Conservation (phyloP, 331 rosid genomes). For the Erythrophleum ivorense region DNA sequence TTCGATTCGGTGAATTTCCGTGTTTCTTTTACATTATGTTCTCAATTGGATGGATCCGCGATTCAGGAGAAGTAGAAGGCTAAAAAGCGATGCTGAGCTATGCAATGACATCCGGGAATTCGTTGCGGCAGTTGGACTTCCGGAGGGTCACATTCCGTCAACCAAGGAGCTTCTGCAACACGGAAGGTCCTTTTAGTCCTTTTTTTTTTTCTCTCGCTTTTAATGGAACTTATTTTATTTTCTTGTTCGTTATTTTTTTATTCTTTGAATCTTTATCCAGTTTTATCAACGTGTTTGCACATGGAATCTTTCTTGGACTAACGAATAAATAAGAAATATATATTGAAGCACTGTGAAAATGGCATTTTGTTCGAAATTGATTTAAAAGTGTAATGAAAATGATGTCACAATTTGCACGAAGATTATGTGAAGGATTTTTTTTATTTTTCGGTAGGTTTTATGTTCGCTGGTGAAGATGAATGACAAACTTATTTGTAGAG, state of each 20-base stretch:
- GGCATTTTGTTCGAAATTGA: background rate
- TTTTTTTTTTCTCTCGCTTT: background rate
- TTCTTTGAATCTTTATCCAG: background rate
- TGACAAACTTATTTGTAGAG: background rate
- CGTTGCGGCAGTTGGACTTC: constrained; percentile 63
- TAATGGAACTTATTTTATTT: background rate
- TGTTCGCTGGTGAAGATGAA: background rate
- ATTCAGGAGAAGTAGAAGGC: constrained; percentile 54
- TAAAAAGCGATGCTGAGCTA: constrained; percentile 78
- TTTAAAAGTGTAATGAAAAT: background rate
- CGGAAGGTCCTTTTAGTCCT: constrained; percentile 64
- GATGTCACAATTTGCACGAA: background rate
- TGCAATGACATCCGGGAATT: constrained; percentile 71
- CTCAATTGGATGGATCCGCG: background rate
- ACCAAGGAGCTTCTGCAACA: constrained; percentile 73
- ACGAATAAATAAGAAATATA: background rate
- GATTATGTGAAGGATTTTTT: background rate
- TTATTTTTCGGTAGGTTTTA: background rate
- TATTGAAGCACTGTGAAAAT: background rate
- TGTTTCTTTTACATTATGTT: background rate
- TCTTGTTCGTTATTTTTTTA: background rate
- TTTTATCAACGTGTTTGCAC: background rate
- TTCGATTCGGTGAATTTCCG: background rate
- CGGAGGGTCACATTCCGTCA: constrained; percentile 71
- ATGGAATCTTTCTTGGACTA: background rate